Base-by-base conservation (phyloP, 2,329 filamentous ascomycete species). In the Pseudocercospora vitis region DNA sequence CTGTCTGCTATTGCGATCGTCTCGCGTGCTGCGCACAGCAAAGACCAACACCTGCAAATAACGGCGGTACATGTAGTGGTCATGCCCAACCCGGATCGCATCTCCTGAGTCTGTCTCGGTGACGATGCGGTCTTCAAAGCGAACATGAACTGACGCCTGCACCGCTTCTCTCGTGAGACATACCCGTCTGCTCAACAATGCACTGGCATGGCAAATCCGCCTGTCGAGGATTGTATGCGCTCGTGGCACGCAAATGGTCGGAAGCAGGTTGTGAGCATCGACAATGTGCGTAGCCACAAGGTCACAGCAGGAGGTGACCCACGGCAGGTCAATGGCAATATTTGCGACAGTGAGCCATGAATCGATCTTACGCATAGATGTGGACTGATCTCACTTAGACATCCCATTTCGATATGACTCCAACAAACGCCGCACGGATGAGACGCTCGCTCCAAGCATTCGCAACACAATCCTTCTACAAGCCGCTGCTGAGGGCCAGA, bases 251-350 rank as follows among this genome's bases (percentile, higher is more conserved):
- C 33, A 16, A 37, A 8, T 18, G 14, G 8, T 5, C 3, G 3
- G n/a, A 37, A 37, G 14, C 33, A 42, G 5, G 11, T 23, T 21
- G 39, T 42, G 3, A 12, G 24, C 6, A 16, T 26, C 39, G 39
- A 42, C 39, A 42, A 42, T 7, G 39, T 42, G 3, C 39, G 14
- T 9, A 9, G 39, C 19, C 39, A 42, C 39, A 23, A 21, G 9
- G 39, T 42, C 8, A 42, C 39, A 9, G 39, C 39, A 26, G 24
- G 39, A 18, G 24, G 39, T 2, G 39, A 48, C 7, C 14, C 46
- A 35, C 14, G 46, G 3, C 46, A 48, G 46, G 29, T 18, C 31
- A 48, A 48, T 35, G 31, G 46, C 46, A 37, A 48, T 24, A 35
- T 48, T n/a, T 16, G 23, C 23, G 24, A 42, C 21, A 23, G 39